Evolutionary conservation across 163 green algal genomes (phyloP), one percentile per base, ranked within the genome.

Genomic region (Scenedesmus sp.): DNA sequence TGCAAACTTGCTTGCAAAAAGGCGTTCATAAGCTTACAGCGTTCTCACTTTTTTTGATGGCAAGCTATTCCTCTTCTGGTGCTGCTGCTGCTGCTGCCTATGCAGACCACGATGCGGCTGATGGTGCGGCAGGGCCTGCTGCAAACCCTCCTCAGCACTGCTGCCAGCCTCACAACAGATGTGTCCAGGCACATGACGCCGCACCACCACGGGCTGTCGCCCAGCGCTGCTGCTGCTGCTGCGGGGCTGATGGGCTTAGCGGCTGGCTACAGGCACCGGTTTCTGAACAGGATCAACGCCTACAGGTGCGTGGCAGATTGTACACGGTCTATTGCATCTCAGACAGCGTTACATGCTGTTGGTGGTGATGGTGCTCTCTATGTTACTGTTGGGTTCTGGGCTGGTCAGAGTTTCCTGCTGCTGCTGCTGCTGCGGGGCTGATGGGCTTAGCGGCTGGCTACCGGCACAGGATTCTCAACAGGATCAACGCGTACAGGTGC

Each of bases 401-500:
- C 34, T 46, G 34, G 34, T 46, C 34, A 46, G 34, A 46, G 34
- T 46, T 46, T 46, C 0, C 34, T 46, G 16, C 82, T 46, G 3
- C n/a, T 54, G 82, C 82, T 46, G 34, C 34, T 46, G 34, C 34
- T 46, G 34, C 34, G 34, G 34, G 34, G 34, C 76, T 56, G 16
- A 54, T 54, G 76, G 16, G 18, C 5, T 4, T 16, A 6, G 26
- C 26, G 4, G 34, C 76, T 18, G 76, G 18, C 26, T 84, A n/a
- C 34, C 5, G 20, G 76, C 76, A 59, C n/a, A 16, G 76, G n/a
- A 23, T 60, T 57, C 5, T 55, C n/a, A 84, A 84, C 76, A 46
- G 76, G n/a, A 57, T 84, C 16, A 84, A 84, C 76, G 76, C 76
- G 5, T 88, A 88, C 83, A 92, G 88, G 88, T 88, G 55, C 20